Conservation (phyloP, 805 yeast genomes). For the Candida tammaniensis region DNA sequence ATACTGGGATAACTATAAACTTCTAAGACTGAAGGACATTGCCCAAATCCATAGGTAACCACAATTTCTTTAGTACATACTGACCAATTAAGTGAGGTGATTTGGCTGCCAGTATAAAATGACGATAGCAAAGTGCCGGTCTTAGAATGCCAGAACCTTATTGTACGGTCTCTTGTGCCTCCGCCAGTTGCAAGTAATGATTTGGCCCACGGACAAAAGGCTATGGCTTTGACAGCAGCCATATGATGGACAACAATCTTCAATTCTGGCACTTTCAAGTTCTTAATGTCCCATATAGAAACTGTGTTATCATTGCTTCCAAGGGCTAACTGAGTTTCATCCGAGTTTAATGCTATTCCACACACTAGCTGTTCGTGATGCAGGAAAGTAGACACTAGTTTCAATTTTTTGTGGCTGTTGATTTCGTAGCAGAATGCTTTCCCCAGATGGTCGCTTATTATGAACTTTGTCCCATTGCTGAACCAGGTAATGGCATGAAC, state of each 20-base stretch:
- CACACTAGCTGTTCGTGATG: slow-evolving; percentile 37
- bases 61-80: slow-evolving; percentile 57
- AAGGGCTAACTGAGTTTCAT: slow-evolving; percentile 59
- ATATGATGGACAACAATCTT: slow-evolving; percentile 57
- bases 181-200: slow-evolving; percentile 86
- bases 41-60: slow-evolving; percentile 82
- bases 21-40: slow-evolving; percentile 50
- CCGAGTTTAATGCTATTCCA: slow-evolving; percentile 57
- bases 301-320: slow-evolving; percentile 87
- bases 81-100: slow-evolving; percentile 82
- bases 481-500: slow-evolving; percentile 60
- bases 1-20: slow-evolving; percentile 70
- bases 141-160: slow-evolving; percentile 82
- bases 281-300: slow-evolving; percentile 67
- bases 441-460: slow-evolving; percentile 68
- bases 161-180: slow-evolving; percentile 76
- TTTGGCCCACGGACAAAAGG: slow-evolving; percentile 89
- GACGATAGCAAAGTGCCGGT: slow-evolving; percentile 70
- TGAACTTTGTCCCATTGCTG: slow-evolving; percentile 39
- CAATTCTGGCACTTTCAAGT: slow-evolving; percentile 39
- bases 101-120: slow-evolving; percentile 62
- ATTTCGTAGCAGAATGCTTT: slow-evolving; percentile 45
- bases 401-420: slow-evolving; percentile 7
- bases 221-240: slow-evolving; percentile 89
- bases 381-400: slow-evolving; percentile 15